A percentile compares a stretch with the other conserved stretches of the same genome.
These are phyloP conservation scores for Mixia osmundae DNA, from an alignment of 1,284 basidiomycete genomes.

Conservation along the genomic window DNA sequence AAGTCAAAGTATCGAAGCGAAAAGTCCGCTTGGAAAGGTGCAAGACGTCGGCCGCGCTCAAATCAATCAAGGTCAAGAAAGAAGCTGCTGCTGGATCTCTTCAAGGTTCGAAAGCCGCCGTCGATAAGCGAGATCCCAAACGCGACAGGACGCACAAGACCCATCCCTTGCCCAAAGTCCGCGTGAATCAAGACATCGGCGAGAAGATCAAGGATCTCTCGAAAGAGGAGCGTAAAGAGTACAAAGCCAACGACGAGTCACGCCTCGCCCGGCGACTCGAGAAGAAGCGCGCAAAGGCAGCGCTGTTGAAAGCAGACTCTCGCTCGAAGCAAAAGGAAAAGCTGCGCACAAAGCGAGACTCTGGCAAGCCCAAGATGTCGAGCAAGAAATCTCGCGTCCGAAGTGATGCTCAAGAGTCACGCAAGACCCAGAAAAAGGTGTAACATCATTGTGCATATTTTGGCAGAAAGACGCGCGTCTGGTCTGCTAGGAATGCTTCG, in stretches of 20 bases:
- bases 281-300: slow-evolving; percentile 28
- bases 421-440: too few species aligned
- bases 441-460: too few species aligned
- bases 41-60: slow-evolving; percentile 25
- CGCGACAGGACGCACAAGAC: slow-evolving; percentile 6
- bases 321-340: neutral
- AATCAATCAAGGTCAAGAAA: neutral
- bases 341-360: too few species aligned
- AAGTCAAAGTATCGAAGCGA: slow-evolving; percentile 70
- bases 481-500: too few species aligned
- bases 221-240: slow-evolving; percentile 64
- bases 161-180: slow-evolving; percentile 1
- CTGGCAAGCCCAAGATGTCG: too few species aligned
- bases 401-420: too few species aligned
- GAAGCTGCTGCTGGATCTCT: neutral
- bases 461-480: too few species aligned
- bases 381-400: too few species aligned
- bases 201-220: slow-evolving; percentile 44
- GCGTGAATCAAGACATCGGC: slow-evolving; percentile 36
- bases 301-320: slow-evolving; percentile 2
- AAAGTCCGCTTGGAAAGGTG: slow-evolving; percentile 65
- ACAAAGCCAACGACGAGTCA: slow-evolving; percentile 49
- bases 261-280: slow-evolving; percentile 57
- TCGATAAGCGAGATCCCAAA: slow-evolving; percentile 5
- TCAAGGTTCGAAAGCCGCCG: slow-evolving; percentile 3